Evolutionary conservation across 1,139 yeast species (phyloP), one percentile per base, ranked within the genome.

Genomic region (Saccharomyces hybrid): DNA sequence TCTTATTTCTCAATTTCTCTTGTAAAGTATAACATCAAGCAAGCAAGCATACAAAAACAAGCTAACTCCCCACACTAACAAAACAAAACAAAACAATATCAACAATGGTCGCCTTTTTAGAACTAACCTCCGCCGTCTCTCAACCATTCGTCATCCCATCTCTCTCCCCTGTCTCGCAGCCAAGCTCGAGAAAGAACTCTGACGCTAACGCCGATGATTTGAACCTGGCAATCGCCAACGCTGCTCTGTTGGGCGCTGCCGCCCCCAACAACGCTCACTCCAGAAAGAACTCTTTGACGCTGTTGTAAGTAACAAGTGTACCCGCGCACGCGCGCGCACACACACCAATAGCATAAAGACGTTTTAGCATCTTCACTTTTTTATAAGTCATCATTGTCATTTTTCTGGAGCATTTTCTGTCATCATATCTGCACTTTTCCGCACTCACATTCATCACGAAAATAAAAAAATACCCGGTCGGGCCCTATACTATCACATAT

Each of bases 91-190:
- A 34, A 52, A 16, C 16, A 11, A 59, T 52, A 49, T 52, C 46
- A 26, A 54, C 52, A 56, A 54, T 54, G 60, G 70, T 70, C 74
- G 71, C 70, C 63, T 82, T 78, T 69, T 74, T 83, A 67, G 74
- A 77, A 52, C 77, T 84, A 68, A 77, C 85, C 49, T 75, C 81
- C 53, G 83, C 82, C 58, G 70, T 76, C 52, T 75, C 80, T 54
- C 76, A 78, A 67, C 88, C 90, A 60, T 84, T 83, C 64, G 76
- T 84, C 50, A 82, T 84, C 64, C 84, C 85, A 61, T 72, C 80
- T 57, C 77, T 83, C 51, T 82, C 88, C 2, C 88, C 88, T 46
- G 78, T 77, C 5, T 73, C 84, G 28, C 63, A 62, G 49, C 61
- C 67, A 34, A 46, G 60, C 13, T 59, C 68, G 41, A 65, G 69